Conservation (phyloP, 306 rosid genomes). For the Calophaca sinica region DNA sequence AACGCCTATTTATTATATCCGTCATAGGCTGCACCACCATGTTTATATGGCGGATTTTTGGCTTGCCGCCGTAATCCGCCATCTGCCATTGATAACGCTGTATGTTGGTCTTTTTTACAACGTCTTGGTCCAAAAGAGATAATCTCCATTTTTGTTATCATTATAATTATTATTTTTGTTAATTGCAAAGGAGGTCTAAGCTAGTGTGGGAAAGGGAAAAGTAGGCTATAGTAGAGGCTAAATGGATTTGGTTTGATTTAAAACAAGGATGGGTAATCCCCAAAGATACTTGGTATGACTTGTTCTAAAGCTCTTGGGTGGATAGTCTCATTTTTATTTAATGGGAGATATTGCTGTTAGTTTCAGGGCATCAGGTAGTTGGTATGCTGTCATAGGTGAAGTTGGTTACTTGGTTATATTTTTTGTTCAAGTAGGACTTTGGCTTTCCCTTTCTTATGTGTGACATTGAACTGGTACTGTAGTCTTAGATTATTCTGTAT, state of each 20-base stretch:
- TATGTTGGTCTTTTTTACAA: neutral
- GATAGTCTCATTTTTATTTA: neutral
- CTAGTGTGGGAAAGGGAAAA: neutral
- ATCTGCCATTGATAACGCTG: too few relatives aligned
- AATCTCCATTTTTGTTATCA: neutral
- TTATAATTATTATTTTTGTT: too few relatives aligned
- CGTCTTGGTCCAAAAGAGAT: neutral
- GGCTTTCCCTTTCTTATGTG: neutral
- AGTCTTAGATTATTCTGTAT: constrained; percentile 4
- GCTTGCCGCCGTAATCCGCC: too few relatives aligned
- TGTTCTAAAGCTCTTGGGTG: neutral
- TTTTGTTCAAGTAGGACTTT: neutral
- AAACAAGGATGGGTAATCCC: neutral
- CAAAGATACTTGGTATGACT: neutral
- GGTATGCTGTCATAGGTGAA: constrained; percentile 16
- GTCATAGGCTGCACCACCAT: too few relatives aligned
- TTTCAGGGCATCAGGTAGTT: constrained; percentile 6
- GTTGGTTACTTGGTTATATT: neutral
- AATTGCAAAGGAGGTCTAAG: neutral
- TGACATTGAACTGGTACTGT: neutral
- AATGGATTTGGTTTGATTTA: neutral
- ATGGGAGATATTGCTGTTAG: neutral
- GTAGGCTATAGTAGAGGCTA: neutral
- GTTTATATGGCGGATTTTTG: too few relatives aligned
- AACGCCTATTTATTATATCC: too few relatives aligned